Evolutionary conservation across 1,284 basidiomycete genomes (phyloP).

Genomic region (Trichosporon asahii): DNA sequence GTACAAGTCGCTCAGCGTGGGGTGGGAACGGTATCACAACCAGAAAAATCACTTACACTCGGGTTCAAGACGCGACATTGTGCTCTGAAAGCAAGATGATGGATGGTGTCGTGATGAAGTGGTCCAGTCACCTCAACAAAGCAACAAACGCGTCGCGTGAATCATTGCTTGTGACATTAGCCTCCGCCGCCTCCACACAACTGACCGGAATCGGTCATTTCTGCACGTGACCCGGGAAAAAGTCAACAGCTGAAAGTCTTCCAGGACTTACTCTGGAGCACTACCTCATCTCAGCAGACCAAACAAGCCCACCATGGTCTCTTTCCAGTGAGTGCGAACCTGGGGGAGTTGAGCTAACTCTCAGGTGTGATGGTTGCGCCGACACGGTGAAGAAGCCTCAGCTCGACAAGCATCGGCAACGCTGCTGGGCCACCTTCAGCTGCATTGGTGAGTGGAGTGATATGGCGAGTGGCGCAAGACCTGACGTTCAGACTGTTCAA

Average conservation of each 20-base stretch:
- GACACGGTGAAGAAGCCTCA: slow-evolving; percentile 91
- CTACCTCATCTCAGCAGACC: background rate
- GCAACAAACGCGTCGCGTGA: background rate
- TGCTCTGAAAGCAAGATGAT: slow-evolving; percentile 2
- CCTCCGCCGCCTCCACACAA: background rate
- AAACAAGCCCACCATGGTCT: slow-evolving; percentile 55
- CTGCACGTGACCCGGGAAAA: slow-evolving; percentile 14
- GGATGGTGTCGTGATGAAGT: background rate
- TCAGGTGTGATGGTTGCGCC: slow-evolving; percentile 62
- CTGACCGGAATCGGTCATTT: background rate
- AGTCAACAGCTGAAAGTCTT: slow-evolving; percentile 8
- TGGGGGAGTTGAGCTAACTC: background rate
- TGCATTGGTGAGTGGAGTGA: slow-evolving; percentile 59
- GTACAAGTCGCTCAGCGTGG: too few species aligned
- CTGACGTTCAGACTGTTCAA: slow-evolving; percentile 64
- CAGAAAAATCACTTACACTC: slow-evolving; percentile 46
- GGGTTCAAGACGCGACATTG: slow-evolving; percentile 43
- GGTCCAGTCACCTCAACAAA: background rate
- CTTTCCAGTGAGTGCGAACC: slow-evolving; percentile 57
- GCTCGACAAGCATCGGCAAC: slow-evolving; percentile 55
- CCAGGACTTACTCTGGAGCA: background rate
- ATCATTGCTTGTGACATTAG: background rate
- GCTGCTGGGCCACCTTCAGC: slow-evolving; percentile 63
- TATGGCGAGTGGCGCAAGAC: background rate
- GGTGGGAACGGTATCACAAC: too few species aligned